Conservation (phyloP, 192 early-diverging fungal genomes). For the Hyaloraphidium curvatum region DNA sequence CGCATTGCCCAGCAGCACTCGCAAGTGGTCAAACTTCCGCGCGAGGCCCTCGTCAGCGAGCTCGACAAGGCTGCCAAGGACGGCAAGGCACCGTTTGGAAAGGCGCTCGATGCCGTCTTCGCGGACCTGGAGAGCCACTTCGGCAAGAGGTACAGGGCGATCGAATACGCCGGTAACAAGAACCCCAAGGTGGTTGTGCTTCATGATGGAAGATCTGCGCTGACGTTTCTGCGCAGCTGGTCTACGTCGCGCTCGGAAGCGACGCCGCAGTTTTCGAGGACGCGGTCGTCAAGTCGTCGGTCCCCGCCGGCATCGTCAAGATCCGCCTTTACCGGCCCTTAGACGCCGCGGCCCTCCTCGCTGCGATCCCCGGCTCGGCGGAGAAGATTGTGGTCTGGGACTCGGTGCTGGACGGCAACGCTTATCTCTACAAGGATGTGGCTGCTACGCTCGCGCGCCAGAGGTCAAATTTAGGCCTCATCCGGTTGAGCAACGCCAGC, state of each 20-base stretch:
- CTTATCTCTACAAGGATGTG: no score
- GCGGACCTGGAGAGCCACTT: conserved; percentile 17
- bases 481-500: no score
- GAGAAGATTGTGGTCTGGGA: conserved; percentile 59
- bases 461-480: no score
- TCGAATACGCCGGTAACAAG: conserved; percentile 62
- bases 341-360: conserved; percentile 50
- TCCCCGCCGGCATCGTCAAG: conserved; percentile 57
- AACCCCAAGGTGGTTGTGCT: conserved; percentile 61
- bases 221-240: no score
- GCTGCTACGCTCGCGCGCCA: no score
- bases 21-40: conserved; percentile 28
- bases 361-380: conserved; percentile 39
- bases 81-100: conserved; percentile 18
- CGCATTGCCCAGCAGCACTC: conserved; percentile 28
- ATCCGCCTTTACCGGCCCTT: conserved; percentile 72
- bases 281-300: conserved; percentile 26
- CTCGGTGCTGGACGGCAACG: no score
- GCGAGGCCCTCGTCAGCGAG: conserved; percentile 1
- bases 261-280: conserved; percentile 25
- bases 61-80: conserved; percentile 20
- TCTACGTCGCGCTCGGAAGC: conserved; percentile 53
- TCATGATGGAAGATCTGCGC: no score
- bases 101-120: conserved; percentile 5
- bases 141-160: conserved; percentile 44